phyloP scores from a whole-genome alignment of 306 rosid genomes.

The Acmispon strigosus region DNA sequence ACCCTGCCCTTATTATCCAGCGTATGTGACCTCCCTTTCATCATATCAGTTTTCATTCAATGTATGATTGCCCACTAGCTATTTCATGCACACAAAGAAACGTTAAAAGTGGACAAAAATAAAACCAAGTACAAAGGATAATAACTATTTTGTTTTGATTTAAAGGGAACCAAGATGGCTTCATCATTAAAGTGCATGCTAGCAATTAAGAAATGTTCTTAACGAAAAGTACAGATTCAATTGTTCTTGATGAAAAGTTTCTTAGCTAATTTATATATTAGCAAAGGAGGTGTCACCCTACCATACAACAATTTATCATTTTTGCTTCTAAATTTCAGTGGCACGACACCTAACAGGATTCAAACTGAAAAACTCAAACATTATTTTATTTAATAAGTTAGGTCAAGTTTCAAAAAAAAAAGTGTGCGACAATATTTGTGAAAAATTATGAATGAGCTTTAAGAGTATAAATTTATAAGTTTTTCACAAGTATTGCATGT shows the following conservation, averaged over 20 bases:
- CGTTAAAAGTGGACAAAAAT: neutral
- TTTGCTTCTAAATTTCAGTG: no score
- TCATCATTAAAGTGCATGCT: neutral
- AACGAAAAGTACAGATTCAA: neutral
- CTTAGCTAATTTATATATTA: no score
- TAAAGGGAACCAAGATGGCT: neutral
- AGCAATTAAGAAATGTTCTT: neutral
- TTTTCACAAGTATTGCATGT: no score
- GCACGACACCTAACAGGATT: neutral
- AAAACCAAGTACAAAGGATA: neutral
- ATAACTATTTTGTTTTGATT: constrained; percentile 9
- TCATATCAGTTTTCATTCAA: neutral
- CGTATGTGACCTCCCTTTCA: constrained; percentile 46
- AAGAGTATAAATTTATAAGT: no score
- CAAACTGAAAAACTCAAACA: neutral
- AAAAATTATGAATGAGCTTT: no score
- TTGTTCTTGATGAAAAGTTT: no score
- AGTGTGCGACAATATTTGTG: no score
- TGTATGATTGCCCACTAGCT: constrained; percentile 20
- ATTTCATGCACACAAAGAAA: neutral
- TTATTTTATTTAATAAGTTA: no score
- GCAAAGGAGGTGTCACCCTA: neutral
- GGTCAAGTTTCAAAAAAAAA: no score
- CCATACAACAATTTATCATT: neutral
- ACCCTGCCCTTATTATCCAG: constrained; percentile 92